Conservation (phyloP, 2,329 filamentous ascomycete genomes). For the Aspergillus brasiliensis region DNA sequence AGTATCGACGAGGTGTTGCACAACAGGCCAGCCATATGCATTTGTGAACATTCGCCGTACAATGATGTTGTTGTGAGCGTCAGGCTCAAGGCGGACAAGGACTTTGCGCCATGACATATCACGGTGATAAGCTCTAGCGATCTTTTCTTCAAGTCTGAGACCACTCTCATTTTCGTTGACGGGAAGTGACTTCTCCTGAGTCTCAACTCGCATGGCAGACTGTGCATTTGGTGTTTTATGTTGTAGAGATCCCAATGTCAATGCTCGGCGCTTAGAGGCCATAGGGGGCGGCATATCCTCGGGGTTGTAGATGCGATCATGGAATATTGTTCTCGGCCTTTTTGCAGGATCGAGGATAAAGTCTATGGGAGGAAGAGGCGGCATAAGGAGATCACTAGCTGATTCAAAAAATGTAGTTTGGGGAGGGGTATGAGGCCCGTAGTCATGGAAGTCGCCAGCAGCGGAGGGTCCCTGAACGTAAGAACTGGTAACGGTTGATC, state of each 20-base stretch:
- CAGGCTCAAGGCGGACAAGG: constrained; percentile 89
- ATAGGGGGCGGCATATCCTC: constrained; percentile 86
- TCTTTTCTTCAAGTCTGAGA: constrained; percentile 97
- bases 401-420: constrained; percentile 94
- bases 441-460: constrained; percentile 55
- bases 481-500: constrained; percentile 1
- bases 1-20: constrained; percentile 91
- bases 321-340: constrained; percentile 88
- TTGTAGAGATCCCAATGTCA: constrained; percentile 32
- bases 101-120: constrained; percentile 96
- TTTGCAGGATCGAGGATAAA: constrained; percentile 82
- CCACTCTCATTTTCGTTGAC: constrained; percentile 31
- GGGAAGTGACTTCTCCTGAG: constrained; percentile 15
- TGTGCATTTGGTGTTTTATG: constrained; percentile 20
- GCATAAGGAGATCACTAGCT: constrained; percentile 87
- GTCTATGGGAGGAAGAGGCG: constrained; percentile 76
- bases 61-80: constrained; percentile 98
- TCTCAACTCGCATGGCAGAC: constrained; percentile 10
- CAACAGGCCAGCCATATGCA: constrained; percentile 94
- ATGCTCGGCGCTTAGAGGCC: constrained; percentile 44
- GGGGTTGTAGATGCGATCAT: constrained; percentile 93
- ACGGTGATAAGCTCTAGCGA: constrained; percentile 90
- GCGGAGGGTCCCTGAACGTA: constrained; percentile 36
- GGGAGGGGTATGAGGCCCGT: constrained; percentile 69
- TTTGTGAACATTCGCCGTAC: constrained; percentile 96